Conservation (phyloP, 331 rosid species). For the Rhamnella rubrinervis region DNA sequence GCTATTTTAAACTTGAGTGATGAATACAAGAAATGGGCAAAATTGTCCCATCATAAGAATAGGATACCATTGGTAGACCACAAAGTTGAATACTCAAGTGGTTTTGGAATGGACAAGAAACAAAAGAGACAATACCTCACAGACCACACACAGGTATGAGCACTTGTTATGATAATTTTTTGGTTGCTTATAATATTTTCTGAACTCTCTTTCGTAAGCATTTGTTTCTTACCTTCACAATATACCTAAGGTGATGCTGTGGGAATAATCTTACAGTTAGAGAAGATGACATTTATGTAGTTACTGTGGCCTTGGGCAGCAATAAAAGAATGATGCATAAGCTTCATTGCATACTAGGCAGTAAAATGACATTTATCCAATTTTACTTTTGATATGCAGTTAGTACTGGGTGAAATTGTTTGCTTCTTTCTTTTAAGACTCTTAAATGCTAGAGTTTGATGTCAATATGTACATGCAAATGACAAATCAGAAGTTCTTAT, state of each 20-base stretch:
- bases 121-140: conserved; percentile 40
- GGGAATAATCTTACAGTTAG: no score
- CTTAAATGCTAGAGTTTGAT: no score
- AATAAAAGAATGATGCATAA: no score
- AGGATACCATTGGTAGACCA: conserved; percentile 21
- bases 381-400: no score
- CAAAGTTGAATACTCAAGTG: conserved; percentile 29
- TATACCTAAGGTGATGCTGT: not conserved
- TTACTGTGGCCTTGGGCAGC: no score
- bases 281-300: no score
- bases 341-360: no score
- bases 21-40: conserved; percentile 77
- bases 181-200: not conserved
- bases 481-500: no score
- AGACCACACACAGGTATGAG: conserved; percentile 82
- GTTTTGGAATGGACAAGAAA: conserved; percentile 32
- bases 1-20: conserved; percentile 61
- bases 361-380: no score
- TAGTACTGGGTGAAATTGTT: no score
- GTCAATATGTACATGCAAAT: no score
- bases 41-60: conserved; percentile 32
- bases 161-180: not conserved
- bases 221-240: not conserved
- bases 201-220: not conserved
- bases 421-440: no score